Percentiles rank a stretch among this genome's conserved stretches.
Conservation (phyloP, 352 stramenopile species). For the Pythium chondricola region DNA sequence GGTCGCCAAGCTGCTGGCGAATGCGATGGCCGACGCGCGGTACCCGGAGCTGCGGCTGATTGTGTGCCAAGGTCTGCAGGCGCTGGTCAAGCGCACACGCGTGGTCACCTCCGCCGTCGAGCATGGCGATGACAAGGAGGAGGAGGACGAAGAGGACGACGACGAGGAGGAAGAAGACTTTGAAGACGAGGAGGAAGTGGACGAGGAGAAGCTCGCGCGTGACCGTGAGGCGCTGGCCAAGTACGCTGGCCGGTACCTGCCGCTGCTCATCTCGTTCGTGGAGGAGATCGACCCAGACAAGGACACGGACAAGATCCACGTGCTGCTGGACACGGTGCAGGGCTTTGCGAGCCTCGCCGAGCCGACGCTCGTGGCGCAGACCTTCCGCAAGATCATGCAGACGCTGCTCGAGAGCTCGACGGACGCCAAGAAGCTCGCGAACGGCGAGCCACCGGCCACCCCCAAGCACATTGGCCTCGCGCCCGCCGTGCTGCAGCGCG, state of each 20-base stretch:
- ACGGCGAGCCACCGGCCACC: constrained; percentile 25
- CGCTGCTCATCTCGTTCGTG: constrained; percentile 77
- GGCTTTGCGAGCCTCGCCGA: constrained; percentile 78
- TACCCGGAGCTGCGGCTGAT: constrained; percentile 77
- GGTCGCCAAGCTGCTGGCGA: constrained; percentile 80
- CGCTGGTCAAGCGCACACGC: constrained; percentile 68
- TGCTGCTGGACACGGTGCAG: constrained; percentile 74
- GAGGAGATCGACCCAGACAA: constrained; percentile 76
- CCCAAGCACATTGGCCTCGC: constrained; percentile 28
- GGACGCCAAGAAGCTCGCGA: constrained; percentile 59
- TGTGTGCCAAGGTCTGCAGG: constrained; percentile 82
- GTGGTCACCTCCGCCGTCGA: constrained; percentile 30
- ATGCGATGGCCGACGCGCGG: constrained; percentile 82
- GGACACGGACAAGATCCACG: constrained; percentile 61
- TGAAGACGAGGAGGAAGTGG: constrained; percentile 49
- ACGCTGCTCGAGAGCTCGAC: constrained; percentile 83
- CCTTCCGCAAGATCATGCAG: constrained; percentile 88
- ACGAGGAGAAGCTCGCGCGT: constrained; percentile 67
- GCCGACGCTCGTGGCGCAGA: constrained; percentile 44
- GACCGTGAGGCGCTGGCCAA: constrained; percentile 76
- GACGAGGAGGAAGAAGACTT: constrained; percentile 28
- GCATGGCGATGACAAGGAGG: constrained; percentile 38
- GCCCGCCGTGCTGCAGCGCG: constrained; percentile 47
- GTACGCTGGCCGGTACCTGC: constrained; percentile 78
- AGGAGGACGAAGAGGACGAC: constrained; percentile 31